Evolutionary conservation across 208 protist species (phyloP).

Genomic region (Trypanosoma boissoni): DNA sequence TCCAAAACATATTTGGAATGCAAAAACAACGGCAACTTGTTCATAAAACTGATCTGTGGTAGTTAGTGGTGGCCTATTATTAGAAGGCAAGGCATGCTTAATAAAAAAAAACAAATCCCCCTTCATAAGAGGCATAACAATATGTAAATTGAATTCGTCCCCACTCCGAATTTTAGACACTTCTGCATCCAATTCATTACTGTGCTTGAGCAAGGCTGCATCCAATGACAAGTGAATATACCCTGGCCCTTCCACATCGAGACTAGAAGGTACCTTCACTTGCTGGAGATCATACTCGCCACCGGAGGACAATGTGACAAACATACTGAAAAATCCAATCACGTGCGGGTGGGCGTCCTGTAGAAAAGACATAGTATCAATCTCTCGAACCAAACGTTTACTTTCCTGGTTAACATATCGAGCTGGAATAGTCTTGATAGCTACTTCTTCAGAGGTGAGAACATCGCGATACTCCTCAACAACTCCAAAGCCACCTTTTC

Average conservation of each 20-base stretch:
- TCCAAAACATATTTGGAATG: conserved; percentile 87
- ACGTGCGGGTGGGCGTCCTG: conserved; percentile 92
- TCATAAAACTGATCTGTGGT: conserved; percentile 49
- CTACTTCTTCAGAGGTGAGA: conserved; percentile 69
- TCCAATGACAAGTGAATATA: conserved; percentile 32
- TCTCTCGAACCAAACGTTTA: conserved; percentile 92
- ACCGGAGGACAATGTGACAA: conserved; percentile 74
- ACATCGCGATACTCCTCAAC: conserved; percentile 94
- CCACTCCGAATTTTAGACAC: conserved; percentile 24
- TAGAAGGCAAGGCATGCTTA: conserved; percentile 19
- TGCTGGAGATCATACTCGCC: neutral
- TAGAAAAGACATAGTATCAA: conserved; percentile 96
- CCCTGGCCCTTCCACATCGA: conserved; percentile 40
- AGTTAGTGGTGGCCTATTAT: neutral
- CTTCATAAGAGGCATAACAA: conserved; percentile 88
- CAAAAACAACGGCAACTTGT: conserved; percentile 68
- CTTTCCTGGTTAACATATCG: conserved; percentile 89
- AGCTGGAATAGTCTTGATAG: conserved; percentile 89
- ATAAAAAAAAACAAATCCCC: conserved; percentile 82
- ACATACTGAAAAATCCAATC: conserved; percentile 93
- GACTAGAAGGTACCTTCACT: neutral
- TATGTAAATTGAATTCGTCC: conserved; percentile 80
- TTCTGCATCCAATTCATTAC: conserved; percentile 30
- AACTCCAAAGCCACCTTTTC: conserved; percentile 96
- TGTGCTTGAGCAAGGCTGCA: conserved; percentile 38